Percentiles rank a stretch among this genome's conserved stretches.
Conservation (phyloP, 2,329 filamentous ascomycete genomes). For the Neodidymelliopsis sp. region DNA sequence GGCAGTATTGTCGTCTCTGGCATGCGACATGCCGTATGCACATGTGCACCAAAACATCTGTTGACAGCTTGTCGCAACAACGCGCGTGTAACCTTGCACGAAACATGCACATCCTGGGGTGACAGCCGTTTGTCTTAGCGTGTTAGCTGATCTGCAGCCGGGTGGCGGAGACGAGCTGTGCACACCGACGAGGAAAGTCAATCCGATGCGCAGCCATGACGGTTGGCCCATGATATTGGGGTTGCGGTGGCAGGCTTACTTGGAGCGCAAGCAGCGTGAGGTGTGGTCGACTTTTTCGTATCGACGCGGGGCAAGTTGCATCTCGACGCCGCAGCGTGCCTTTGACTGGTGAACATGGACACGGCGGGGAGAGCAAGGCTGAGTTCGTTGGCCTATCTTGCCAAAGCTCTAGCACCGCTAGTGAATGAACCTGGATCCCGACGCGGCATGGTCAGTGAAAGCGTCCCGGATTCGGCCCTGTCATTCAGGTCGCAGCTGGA, state of each 20-base stretch:
- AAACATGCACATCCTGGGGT: constrained; percentile 38
- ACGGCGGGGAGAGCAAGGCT: constrained; percentile 39
- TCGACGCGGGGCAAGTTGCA: constrained; percentile 39
- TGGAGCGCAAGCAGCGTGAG: neutral
- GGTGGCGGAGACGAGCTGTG: constrained; percentile 11
- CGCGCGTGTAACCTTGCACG: constrained; percentile 29
- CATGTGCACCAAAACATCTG: constrained; percentile 13
- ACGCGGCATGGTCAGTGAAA: constrained; percentile 22
- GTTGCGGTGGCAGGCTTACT: constrained; percentile 12
- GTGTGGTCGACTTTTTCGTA: constrained; percentile 2
- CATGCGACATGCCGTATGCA: constrained; percentile 16
- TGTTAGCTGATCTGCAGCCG: constrained; percentile 14
- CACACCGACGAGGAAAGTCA: constrained; percentile 6
- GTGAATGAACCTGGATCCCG: constrained; percentile 19
- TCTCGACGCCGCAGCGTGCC: constrained; percentile 27
- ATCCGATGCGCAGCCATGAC: neutral
- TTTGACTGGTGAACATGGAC: constrained; percentile 15
- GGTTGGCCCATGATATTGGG: constrained; percentile 4
- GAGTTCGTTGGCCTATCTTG: constrained; percentile 36
- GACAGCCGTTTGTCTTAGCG: constrained; percentile 47
- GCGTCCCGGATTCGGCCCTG: constrained; percentile 18
- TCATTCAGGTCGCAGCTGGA: constrained; percentile 29
- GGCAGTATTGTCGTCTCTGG: constrained; percentile 1
- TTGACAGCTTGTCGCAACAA: constrained; percentile 15
- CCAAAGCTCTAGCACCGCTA: constrained; percentile 16